Evolutionary conservation across 108 stramenopile species (phyloP), one percentile per base, ranked within the genome.

Genomic region (Cylindrotheca fusiformis): DNA sequence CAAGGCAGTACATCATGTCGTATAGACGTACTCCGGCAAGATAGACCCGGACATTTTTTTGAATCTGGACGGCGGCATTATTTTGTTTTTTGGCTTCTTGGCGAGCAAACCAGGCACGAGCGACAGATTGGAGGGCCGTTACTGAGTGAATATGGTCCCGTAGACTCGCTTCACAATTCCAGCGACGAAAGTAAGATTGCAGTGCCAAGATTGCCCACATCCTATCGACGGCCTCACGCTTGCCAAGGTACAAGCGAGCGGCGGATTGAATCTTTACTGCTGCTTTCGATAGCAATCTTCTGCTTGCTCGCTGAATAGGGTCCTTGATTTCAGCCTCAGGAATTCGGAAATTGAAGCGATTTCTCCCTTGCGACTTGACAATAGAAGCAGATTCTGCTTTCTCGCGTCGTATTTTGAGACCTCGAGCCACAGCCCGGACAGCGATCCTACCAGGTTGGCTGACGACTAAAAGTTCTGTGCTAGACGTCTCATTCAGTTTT

Each of bases 201-300:
- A 93, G 71, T 28, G 75, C 75, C 26, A 93, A 72, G 36, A 93
- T 49, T 20, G 80, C 91, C 74, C 85, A 85, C 85, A 90, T 85
- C 55, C 84, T 69, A 57, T 79, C 79, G 18, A 88, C 65, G 3
- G 88, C 85, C 52, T 78, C 63, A 32, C 69, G 73, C 47, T 77
- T 84, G 12, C 88, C 86, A 25, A 93, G 65, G 62, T 69, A 88
- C 20, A 84, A 62, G 47, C 91, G 77, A 5, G 76, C 70, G 49
- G 78, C 76, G 48, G 82, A 65, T 67, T 93, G 91, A 63, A 93
- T 90, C 23, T 87, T 88, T 63, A 90, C 71, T 0, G 91, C 88
- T 55, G 88, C 76, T 36, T 89, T 89, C 56, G 86, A 80, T 32
- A 93, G 71, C 0, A 93, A 59, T 32, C 83, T 55, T 27, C 78